Base-by-base conservation (phyloP, 805 yeast genomes). In the Kockiozyma suomiensis region DNA sequence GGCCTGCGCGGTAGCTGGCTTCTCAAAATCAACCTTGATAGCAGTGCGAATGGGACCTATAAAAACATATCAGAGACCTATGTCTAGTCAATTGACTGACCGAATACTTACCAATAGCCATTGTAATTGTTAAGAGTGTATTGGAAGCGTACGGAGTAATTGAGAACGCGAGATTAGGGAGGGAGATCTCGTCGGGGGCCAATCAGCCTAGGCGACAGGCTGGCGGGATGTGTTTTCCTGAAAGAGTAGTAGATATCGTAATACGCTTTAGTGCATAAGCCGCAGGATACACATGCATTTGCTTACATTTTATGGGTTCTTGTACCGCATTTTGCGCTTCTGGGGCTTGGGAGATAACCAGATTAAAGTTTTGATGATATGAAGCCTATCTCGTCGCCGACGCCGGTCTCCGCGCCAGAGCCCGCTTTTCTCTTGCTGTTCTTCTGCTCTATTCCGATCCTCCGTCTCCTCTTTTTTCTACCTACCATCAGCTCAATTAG, bases 1-100 rank as follows among this genome's bases (percentile, higher is more conserved):
- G 28, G 75, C 75, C 68, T 81, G 83, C 50, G 74, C 78, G 66
- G 75, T 74, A 15, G 81, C 82, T 1, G 82, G 81, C 56, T 69
- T 77, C 49, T 70, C 70, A 28, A 81, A 72, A 64, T 78, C 81
- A 46, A 79, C 78, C 58, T 73, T 72, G 46, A 78, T 74, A 25
- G 75, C 73, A 41, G 77, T 76, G 62, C 76, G 72, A 59, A 76
- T 70, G 38, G 74, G 69, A 26, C 60, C 68, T 48, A 43, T 7
- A 35, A 21, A 37, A 26, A 23, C 5, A 33, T 30, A 28, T 38
- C 17, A 45, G 35, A 23, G 33, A 13, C 25, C 30, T 21, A 10
- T 19, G 15, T 13, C 41, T 37, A 42, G 42, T 41, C 55, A 51
- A 51, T 51, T 51, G 55, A n/a, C 13, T 45, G 42, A 17, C 19